These are phyloP conservation scores for Colletotrichum scovillei DNA, from an alignment of 2,329 filamentous ascomycete genomes.

Conservation along the genomic window DNA sequence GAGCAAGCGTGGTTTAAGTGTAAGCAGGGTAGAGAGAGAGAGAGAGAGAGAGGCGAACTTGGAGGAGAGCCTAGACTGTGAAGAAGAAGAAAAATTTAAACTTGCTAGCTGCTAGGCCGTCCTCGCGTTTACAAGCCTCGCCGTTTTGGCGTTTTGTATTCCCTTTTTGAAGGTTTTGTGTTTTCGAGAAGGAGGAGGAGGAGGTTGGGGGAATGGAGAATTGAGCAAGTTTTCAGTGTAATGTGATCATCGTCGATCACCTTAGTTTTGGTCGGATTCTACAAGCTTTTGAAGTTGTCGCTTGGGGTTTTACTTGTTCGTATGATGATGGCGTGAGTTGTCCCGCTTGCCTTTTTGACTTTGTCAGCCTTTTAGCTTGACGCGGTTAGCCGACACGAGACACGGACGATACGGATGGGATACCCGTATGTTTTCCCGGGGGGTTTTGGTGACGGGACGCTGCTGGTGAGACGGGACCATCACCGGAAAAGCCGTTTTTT, in stretches of 20 bases:
- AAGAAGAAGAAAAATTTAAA: not conserved
- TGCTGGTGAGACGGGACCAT: constrained; percentile 7
- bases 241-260: not conserved
- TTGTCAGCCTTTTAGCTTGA: not conserved
- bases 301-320: not conserved
- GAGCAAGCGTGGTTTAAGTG: not conserved
- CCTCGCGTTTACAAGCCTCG: not conserved
- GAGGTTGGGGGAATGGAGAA: too few relatives aligned
- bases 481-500: not conserved
- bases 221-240: too few relatives aligned
- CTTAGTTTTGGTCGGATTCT: not conserved
- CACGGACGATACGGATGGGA: not conserved
- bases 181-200: not conserved
- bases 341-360: not conserved
- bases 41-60: too few relatives aligned
- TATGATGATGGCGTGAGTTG: not conserved
- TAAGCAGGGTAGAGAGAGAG: not conserved
- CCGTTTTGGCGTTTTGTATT: not conserved
- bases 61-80: not conserved
- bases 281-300: too few relatives aligned
- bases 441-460: not conserved
- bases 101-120: not conserved
- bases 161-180: not conserved
- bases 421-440: not conserved
- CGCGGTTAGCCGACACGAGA: not conserved